These are phyloP conservation scores for Hydnum rufescens DNA, from an alignment of 768 basidiomycete species.

Conservation along the genomic window DNA sequence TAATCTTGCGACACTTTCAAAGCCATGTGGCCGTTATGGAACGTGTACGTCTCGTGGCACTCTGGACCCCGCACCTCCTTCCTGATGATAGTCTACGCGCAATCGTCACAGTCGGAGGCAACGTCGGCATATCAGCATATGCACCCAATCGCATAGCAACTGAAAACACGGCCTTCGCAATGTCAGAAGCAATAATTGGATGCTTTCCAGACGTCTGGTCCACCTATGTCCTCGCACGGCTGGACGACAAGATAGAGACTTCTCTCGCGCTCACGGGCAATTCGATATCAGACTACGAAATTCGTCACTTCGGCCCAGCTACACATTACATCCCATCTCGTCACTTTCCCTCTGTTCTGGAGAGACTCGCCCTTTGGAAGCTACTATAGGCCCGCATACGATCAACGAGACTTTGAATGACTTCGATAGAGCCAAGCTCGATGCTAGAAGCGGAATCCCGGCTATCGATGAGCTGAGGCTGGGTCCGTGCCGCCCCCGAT, in stretches of 20 bases:
- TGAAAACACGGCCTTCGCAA: constrained; percentile 76
- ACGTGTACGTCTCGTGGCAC: constrained; percentile 66
- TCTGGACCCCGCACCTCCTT: constrained; percentile 10
- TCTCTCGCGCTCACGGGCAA: constrained; percentile 81
- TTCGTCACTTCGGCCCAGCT: constrained; percentile 81
- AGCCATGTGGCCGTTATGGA: constrained; percentile 83
- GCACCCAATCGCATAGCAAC: constrained; percentile 88
- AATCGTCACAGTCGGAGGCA: constrained; percentile 99
- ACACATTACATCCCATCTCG: constrained; percentile 80
- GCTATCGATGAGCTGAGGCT: constrained; percentile 27
- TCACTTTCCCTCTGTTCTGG: constrained; percentile 48
- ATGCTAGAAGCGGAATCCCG: constrained; percentile 28
- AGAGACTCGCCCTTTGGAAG: constrained; percentile 33
- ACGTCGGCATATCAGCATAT: constrained; percentile 66
- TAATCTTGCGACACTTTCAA: constrained; percentile 43
- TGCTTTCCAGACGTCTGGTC: constrained; percentile 88
- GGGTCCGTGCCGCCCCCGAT: constrained; percentile 51
- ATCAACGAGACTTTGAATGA: constrained; percentile 57
- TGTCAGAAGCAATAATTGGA: constrained; percentile 93
- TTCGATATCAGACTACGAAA: constrained; percentile 51
- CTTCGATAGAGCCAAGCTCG: constrained; percentile 23
- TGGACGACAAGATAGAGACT: constrained; percentile 87
- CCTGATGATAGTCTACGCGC: too few species aligned
- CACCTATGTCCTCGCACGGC: constrained; percentile 68
- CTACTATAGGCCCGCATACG: constrained; percentile 22